Evolutionary conservation across 257 asterid genomes (phyloP), one percentile per base, ranked within the genome.

Genomic region (Gynochthodes officinalis): DNA sequence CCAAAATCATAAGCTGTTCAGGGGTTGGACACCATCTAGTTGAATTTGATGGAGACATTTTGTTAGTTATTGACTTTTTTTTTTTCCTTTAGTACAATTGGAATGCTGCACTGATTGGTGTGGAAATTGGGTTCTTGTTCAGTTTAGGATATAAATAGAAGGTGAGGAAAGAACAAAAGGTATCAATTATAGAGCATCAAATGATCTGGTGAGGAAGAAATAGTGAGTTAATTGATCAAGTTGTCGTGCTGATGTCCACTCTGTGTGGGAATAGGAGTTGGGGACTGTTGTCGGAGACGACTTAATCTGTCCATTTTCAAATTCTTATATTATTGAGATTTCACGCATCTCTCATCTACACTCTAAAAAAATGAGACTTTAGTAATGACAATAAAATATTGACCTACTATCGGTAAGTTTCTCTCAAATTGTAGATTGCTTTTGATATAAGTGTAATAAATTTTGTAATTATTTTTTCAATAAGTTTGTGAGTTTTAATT

Each of bases 11-110:
- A 5, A 91, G 74, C 53, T 91, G 97, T 40, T 89, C 93, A 0
- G 96, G 89, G 7, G 96, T 89, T 9, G 97, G 97, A 69, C 95
- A 85, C 97, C 97, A 91, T 78, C 97, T 77, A 0, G 84, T 85
- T 61, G 82, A 76, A 19, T 80, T 67, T 27, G 87, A 67, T 25
- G 88, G 80, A 49, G 85, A 71, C 96, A 89, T 87, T 67, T 9
- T 44, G 14, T 30, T 12, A 11, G 28, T 30, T n/a, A 18, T 3
- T 66, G 48, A n/a, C 40, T 12, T 27, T 40, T 13, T 13, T 14
- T 62, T 60, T 18, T 32, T 15, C 33, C 35, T 61, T 27, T 48
- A 33, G 66, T 67, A 67, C 50, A 30, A 35, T 44, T 46, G 73
- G 61, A 70, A 64, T 62, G 80, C 25, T 30, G 68, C 46, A 14